phyloP scores from a whole-genome alignment of 2,329 filamentous ascomycete genomes.

The Botrytis squamosa region DNA sequence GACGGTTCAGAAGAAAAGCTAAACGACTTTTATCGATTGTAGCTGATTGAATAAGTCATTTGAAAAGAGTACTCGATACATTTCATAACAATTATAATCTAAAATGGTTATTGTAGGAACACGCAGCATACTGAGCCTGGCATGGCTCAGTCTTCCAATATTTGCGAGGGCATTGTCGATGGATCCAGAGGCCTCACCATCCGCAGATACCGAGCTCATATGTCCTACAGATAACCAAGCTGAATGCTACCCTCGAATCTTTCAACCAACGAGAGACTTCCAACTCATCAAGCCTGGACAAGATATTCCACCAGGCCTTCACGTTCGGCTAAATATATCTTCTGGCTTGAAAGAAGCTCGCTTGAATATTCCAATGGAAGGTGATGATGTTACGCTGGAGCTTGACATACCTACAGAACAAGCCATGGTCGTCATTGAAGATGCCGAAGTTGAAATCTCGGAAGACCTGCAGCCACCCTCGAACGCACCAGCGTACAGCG shows the following conservation, averaged over 20 bases:
- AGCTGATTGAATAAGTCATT: constrained; percentile 25
- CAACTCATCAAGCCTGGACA: constrained; percentile 63
- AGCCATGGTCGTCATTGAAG: constrained; percentile 39
- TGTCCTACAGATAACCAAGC: constrained; percentile 59
- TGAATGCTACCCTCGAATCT: constrained; percentile 66
- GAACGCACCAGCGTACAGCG: constrained; percentile 57
- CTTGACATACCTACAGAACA: constrained; percentile 52
- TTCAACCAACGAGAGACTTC: constrained; percentile 63
- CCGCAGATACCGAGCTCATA: constrained; percentile 55
- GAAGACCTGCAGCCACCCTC: constrained; percentile 43
- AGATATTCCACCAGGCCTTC: constrained; percentile 62
- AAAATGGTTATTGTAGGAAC: constrained; percentile 31
- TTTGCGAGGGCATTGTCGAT: constrained; percentile 30
- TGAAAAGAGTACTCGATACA: background rate
- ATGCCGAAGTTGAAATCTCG: constrained; percentile 40
- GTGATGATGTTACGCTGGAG: constrained; percentile 53
- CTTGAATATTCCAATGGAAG: constrained; percentile 54
- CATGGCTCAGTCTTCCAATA: constrained; percentile 31
- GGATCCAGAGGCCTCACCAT: constrained; percentile 27
- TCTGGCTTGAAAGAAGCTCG: constrained; percentile 66
- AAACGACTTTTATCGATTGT: constrained; percentile 36
- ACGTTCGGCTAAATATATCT: constrained; percentile 63
- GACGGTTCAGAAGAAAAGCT: constrained; percentile 35
- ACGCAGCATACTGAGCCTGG: constrained; percentile 29
- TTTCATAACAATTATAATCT: background rate